Conservation (phyloP, 257 asterid genomes). For the Capsicum baccatum region DNA sequence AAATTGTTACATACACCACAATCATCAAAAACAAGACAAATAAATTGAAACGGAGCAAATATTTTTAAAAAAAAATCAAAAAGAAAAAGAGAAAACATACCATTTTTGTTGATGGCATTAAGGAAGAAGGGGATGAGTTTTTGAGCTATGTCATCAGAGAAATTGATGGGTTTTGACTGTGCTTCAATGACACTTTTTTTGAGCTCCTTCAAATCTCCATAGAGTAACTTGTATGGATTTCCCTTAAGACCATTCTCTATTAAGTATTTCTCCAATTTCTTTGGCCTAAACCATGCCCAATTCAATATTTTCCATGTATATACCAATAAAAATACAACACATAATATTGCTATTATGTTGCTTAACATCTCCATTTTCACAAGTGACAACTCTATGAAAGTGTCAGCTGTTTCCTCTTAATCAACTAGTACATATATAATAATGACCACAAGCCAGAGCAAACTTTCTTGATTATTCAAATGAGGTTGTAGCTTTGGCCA, state of each 20-base stretch:
- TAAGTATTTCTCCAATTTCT: conserved; percentile 41
- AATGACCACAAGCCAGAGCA: too few species aligned
- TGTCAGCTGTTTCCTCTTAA: too few species aligned
- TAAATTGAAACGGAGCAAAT: too few species aligned
- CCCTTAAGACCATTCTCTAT: conserved; percentile 48
- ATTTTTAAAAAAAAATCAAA: too few species aligned
- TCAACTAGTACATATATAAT: too few species aligned
- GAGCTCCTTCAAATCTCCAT: conserved; percentile 50
- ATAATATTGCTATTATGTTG: conserved; percentile 6
- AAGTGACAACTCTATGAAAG: too few species aligned
- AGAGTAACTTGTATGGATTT: conserved; percentile 39
- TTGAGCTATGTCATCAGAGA: conserved; percentile 46
- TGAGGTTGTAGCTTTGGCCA: too few species aligned
- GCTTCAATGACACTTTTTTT: conserved; percentile 35
- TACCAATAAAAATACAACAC: conserved; percentile 14
- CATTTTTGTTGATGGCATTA: conserved; percentile 38
- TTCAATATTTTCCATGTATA: conserved; percentile 41
- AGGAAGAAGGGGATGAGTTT: conserved; percentile 40
- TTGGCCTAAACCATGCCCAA: conserved; percentile 48
- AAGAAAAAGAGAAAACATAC: conserved; percentile 31
- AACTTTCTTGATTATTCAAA: too few species aligned
- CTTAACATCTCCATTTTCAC: conserved; percentile 31
- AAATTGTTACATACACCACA: too few species aligned
- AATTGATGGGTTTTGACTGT: conserved; percentile 42
- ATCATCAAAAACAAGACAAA: too few species aligned